phyloP scores from a whole-genome alignment of 495 filamentous ascomycete species.

The Penicillium verhagenii region DNA sequence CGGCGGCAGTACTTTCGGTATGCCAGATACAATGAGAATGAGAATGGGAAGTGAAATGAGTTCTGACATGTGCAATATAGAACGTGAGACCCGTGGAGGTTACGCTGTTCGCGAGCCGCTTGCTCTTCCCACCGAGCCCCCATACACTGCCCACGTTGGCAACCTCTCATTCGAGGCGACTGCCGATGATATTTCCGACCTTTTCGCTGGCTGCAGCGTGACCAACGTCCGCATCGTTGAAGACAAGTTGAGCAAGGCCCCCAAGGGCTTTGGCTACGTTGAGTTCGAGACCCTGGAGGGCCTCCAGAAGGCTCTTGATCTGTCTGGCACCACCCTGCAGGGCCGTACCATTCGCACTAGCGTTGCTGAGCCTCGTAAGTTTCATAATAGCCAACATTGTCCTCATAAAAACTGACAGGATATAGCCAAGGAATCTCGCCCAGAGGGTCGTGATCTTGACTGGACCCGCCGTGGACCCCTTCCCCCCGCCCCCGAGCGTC shows the following conservation, averaged over 20 bases:
- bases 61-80: constrained; percentile 28
- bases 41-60: not conserved
- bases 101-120: constrained; percentile 76
- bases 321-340: constrained; percentile 75
- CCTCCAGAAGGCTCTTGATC: constrained; percentile 83
- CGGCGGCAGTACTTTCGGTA: constrained; percentile 21
- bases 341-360: constrained; percentile 86
- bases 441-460: constrained; percentile 52
- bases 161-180: constrained; percentile 95
- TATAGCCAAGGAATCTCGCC: constrained; percentile 70
- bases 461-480: constrained; percentile 92
- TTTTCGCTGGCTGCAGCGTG: constrained; percentile 80
- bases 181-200: constrained; percentile 71
- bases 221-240: constrained; percentile 93
- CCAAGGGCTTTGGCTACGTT: constrained; percentile 97
- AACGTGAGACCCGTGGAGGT: constrained; percentile 47
- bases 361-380: constrained; percentile 81
- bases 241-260: constrained; percentile 84
- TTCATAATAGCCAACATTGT: not conserved
- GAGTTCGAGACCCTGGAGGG: constrained; percentile 89
- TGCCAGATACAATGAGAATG: constrained; percentile 1
- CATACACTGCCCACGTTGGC: constrained; percentile 92
- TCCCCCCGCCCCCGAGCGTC: constrained; percentile 61
- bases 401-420: constrained; percentile 26
- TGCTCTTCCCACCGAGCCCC: constrained; percentile 84